Percentiles rank a stretch among this genome's conserved stretches.
phyloP scores from a whole-genome alignment of 2,329 filamentous ascomycete species.

The Xenoacremonium recifei region DNA sequence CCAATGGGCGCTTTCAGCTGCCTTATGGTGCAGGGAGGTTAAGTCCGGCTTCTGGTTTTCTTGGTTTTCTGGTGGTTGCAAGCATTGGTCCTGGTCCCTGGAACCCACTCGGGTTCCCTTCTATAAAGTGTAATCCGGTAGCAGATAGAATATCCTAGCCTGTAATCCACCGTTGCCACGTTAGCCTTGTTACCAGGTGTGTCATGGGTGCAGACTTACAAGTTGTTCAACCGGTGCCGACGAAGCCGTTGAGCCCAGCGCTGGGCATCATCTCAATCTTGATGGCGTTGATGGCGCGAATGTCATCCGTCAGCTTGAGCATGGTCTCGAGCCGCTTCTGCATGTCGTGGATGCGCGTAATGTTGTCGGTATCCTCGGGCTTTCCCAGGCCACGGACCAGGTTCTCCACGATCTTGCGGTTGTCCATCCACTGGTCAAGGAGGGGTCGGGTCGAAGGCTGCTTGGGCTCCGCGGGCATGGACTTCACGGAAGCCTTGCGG shows the following conservation, averaged over 20 bases:
- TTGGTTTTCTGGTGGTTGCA: too few species aligned
- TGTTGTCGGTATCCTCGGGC: conserved; percentile 51
- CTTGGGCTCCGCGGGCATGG: conserved; percentile 32
- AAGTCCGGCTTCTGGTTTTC: conserved; percentile 22
- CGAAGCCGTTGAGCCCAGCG: conserved; percentile 20
- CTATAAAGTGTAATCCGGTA: conserved; percentile 14
- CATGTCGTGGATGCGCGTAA: conserved; percentile 52
- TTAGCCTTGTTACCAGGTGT: neutral
- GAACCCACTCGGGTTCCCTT: conserved; percentile 22
- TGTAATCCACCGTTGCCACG: neutral
- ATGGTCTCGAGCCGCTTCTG: conserved; percentile 51
- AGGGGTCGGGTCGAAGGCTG: conserved; percentile 38
- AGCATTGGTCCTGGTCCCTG: conserved; percentile 15
- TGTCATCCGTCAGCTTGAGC: conserved; percentile 45
- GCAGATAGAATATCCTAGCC: conserved; percentile 20
- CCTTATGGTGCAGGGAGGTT: conserved; percentile 16
- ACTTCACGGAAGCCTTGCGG: conserved; percentile 51
- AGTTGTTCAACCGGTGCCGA: conserved; percentile 30
- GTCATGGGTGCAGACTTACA: conserved; percentile 14
- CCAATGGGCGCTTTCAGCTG: conserved; percentile 17
- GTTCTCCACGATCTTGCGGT: conserved; percentile 61
- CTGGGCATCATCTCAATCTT: conserved; percentile 21
- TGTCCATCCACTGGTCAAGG: conserved; percentile 57
- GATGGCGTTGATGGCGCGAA: conserved; percentile 18
- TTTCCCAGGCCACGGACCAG: conserved; percentile 51